Evolutionary conservation across 495 filamentous ascomycete species (phyloP), one percentile per base, ranked within the genome.

Genomic region (Podospora fimiseda): DNA sequence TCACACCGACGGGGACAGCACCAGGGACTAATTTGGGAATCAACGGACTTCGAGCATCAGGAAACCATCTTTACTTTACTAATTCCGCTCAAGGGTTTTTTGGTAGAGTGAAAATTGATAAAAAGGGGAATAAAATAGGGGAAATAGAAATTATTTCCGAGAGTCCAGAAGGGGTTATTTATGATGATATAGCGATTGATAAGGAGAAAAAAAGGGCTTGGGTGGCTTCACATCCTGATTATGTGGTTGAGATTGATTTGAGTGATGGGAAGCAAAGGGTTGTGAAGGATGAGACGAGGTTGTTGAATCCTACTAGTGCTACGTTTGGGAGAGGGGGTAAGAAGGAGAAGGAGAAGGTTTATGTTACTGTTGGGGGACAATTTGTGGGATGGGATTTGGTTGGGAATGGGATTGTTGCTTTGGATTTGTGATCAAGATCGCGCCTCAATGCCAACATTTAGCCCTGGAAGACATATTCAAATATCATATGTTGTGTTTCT

Each of bases 51-150:
- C 66, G 67, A 30, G 50, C 70, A 1, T 43, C 48, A 2, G 56
- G 52, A 0, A 52, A 57, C 0, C 57, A 66, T 36, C 46, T 72
- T 2, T 75, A 72, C 55, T 78, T 74, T 56, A 71, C 71, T 24
- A 75, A 75, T 50, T 72, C 71, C 16, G 66, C 68, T 0, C 52
- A 59, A 24, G 59, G 52, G 3, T 58, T 63, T 5, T 68, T 75
- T 37, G 72, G 65, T 13, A 57, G 54, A 8, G 55, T 69, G 0
- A 43, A 21, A 1, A 55, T 76, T 8, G 63, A 64, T 21, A 22
- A 16, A 5, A 40, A 63, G 7, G 73, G 69, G 0, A 54, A 56
- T n/a, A 57, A 50, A 20, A n/a, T 33, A 0, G 53, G 58, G 4
- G 18, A 0, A 0, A 48, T 56, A 11, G n/a, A 56, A 38, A 41